Base-by-base conservation (phyloP, 2,329 filamentous ascomycete species). In the Dothistroma septosporum region DNA sequence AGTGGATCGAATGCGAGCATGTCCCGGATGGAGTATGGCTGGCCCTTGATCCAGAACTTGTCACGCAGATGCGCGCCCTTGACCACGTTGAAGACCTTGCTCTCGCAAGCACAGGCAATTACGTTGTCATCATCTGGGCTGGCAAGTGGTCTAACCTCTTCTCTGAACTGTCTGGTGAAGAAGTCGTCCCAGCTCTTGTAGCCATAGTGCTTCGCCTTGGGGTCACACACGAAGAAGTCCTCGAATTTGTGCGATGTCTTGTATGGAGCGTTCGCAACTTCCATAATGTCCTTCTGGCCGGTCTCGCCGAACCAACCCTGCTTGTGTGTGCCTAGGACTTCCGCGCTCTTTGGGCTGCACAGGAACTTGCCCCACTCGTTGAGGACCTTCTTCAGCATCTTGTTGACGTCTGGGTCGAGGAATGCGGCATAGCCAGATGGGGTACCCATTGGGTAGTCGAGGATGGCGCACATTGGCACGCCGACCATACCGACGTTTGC, bases 121-220 rank as follows among this genome's bases (percentile, higher is more conserved):
- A 85, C 75, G 33, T 69, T 73, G 60, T 79, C 74, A 60, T 89
- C 80, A 0, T 84, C 78, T 0, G 84, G 83, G 0, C 73, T 76
- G 0, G 82, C 83, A 1, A 89, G 76, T 0, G 87, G 87, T 0
- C 87, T 81, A 1, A 83, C 78, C 3, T 83, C 78, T 0, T 82
- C 77, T 9, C 75, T 78, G 58, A 89, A 80, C 5, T 76, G 59
- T 6, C 87, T 81, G 0, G 85, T 88, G 75, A 90, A 90, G 76
- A 89, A 90, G 68, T 84, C 77, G 61, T 90, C 87, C 87, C 87
- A 90, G 0, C 85, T 88, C 59, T 78, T 82, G 76, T 78, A 90
- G 19, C 87, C 87, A 63, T 83, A 79, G 69, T 86, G 71, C 64
- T 81, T 74, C 5, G 78, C 77, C 0, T 70, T 73, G 0, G 84